Conservation (phyloP, 305 asterid genomes). For the Ajuga reptans region DNA sequence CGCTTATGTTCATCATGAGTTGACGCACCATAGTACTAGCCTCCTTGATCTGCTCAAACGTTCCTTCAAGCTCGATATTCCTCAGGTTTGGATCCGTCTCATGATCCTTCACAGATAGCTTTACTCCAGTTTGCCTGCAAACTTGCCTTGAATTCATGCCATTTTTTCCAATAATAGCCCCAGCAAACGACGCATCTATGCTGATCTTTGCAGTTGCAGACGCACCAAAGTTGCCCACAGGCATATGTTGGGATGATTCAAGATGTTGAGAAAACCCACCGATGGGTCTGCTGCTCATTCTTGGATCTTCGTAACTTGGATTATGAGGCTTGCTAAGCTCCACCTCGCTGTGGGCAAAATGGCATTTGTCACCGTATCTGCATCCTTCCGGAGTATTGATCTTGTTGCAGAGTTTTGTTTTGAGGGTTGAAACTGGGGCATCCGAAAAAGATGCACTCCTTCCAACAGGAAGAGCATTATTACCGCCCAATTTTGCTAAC, state of each 20-base stretch:
- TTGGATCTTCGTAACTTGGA: conserved; percentile 31
- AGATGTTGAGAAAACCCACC: conserved; percentile 31
- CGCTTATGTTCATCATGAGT: conserved; percentile 26
- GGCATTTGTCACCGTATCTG: conserved; percentile 45
- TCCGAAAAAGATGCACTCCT: conserved; percentile 32
- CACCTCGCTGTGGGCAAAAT: conserved; percentile 47
- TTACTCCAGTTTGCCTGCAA: conserved; percentile 38
- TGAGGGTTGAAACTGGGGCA: conserved; percentile 30
- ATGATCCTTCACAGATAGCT: conserved; percentile 45
- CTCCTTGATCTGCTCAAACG: conserved; percentile 50
- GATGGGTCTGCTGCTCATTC: conserved; percentile 21
- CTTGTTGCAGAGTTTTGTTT: conserved; percentile 46
- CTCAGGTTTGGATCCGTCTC: conserved; percentile 39
- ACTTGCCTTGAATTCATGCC: conserved; percentile 43
- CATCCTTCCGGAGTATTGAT: conserved; percentile 47
- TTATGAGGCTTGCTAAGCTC: conserved; percentile 33
- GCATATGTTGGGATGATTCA: conserved; percentile 28
- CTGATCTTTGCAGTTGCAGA: conserved; percentile 51
- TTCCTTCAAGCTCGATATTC: conserved; percentile 54
- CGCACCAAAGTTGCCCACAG: conserved; percentile 40
- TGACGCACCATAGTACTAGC: conserved; percentile 44
- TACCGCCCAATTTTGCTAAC: conserved; percentile 36
- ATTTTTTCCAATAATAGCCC: conserved; percentile 42
- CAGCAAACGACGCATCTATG: conserved; percentile 42
- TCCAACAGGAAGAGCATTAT: conserved; percentile 19